Evolutionary conservation across 2,329 filamentous ascomycete species (phyloP), one percentile per base, ranked within the genome.

Genomic region (Dothideomycetes sp.): DNA sequence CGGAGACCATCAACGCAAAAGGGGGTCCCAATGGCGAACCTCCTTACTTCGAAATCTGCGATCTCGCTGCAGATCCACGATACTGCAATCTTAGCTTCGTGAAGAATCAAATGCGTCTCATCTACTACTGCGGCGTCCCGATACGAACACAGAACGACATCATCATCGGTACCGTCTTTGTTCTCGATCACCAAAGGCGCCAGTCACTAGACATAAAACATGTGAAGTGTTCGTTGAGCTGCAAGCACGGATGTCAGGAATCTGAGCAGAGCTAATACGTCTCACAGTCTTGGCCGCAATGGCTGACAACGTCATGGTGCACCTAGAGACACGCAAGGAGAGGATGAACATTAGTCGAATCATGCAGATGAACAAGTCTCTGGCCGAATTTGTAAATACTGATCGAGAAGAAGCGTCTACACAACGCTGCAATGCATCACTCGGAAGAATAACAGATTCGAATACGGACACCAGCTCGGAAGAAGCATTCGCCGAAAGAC

Each of bases 241-340:
- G 7, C 22, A 3, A 24, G n/a, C n/a, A n/a, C n/a, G n/a, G n/a
- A n/a, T n/a, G n/a, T n/a, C n/a, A n/a, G n/a, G n/a, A n/a, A n/a
- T n/a, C n/a, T n/a, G n/a, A n/a, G n/a, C n/a, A n/a, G n/a, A n/a
- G n/a, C n/a, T n/a, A n/a, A n/a, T n/a, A n/a, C n/a, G n/a, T n/a
- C n/a, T n/a, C n/a, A n/a, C n/a, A 16, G 68, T 65, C 16, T 74
- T 76, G 43, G 68, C 70, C 29, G 67, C 80, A 2, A 61, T 76
- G 4, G 75, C 78, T 46, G 67, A 71, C 25, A 64, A 67, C 23
- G 53, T 61, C 10, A 56, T 61, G 45, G 39, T 45, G 9, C 57
- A 62, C 34, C 47, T 60, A 39, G 54, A 56, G 28, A 57, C 55
- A 18, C 44, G 56, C 23, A 56, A 54, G 38, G 59, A 62, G 16